Base-by-base conservation (phyloP, 2,329 filamentous ascomycete species). In the Ciborinia camelliae region DNA sequence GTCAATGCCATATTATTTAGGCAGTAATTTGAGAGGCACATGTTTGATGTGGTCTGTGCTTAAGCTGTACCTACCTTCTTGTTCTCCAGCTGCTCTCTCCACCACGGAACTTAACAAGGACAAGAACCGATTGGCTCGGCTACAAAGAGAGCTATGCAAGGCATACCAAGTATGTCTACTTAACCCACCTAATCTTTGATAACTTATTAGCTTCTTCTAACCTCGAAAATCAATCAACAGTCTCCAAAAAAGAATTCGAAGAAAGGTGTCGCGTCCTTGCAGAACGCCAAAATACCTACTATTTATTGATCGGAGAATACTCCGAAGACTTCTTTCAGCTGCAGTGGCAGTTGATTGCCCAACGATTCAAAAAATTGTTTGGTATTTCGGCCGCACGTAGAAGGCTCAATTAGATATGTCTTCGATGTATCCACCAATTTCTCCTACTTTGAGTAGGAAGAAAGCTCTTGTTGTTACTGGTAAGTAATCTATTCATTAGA, bases 401-500 rank as follows among this genome's bases (percentile, higher is more conserved):
- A 37, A 47, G 43, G 43, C 43, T 9, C 41, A 43, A 43, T 9
- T 61, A 39, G 48, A 52, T 32, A 58, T 58, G 55, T 23, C 55
- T 58, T 35, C 55, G 20, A 41, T 53, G 5, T 39, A 23, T 43
- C 26, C 51, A 47, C 65, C 65, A n/a, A 54, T 28, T 32, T 67
- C 63, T 51, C 65, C 63, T 47, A 61, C 62, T 30, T 32, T 23
- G 35, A 32, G 69, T 51, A 52, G 60, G 20, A 72, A 70, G 55
- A 72, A 69, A 63, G 45, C 26, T 50, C 45, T 68, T 28, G 39
- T 70, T 45, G 67, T 71, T 23, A 62, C 59, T 52, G 69, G 70
- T 71, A 66, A 54, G 57, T 54, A 4, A 10, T 23, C 30, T 20
- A 52, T n/a, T 45, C 7, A 53, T 45, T 7, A 53, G 7, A 20